These are phyloP conservation scores for Microglena sp. DNA, from an alignment of 139 green algal genomes.

Conservation along the genomic window DNA sequence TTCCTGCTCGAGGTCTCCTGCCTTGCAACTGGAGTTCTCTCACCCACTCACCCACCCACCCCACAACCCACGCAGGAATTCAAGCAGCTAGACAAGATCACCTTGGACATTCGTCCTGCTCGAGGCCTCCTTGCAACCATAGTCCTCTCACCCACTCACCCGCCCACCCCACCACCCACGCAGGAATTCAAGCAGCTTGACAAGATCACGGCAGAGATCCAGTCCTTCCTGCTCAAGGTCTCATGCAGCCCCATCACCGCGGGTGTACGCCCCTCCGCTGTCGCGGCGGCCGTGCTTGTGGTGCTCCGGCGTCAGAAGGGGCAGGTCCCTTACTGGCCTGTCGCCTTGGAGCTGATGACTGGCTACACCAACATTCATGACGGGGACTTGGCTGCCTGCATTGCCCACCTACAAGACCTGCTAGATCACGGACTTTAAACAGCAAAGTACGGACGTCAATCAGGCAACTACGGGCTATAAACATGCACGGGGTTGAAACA, in stretches of 20 bases:
- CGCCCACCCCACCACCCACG: no score
- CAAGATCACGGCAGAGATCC: slow-evolving; percentile 16
- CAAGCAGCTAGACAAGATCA: slow-evolving; percentile 18
- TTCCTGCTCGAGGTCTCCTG: slow-evolving; percentile 21
- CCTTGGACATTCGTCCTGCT: slow-evolving; percentile 25
- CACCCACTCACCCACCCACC: no score
- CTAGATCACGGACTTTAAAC: no score
- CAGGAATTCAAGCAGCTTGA: slow-evolving; percentile 24
- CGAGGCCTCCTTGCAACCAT: no score
- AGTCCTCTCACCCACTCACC: no score
- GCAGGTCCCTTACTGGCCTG: slow-evolving; percentile 45
- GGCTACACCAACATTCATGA: slow-evolving; percentile 10
- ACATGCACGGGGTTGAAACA: no score
- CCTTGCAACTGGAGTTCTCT: no score
- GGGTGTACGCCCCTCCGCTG: slow-evolving; percentile 18
- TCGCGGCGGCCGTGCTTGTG: slow-evolving; percentile 30
- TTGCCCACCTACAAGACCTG: slow-evolving; percentile 21
- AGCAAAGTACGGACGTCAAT: no score
- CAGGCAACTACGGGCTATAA: no score
- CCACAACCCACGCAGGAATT: no score
- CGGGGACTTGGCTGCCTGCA: slow-evolving; percentile 21
- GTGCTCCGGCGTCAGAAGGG: slow-evolving; percentile 30
- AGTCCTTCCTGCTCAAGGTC: slow-evolving; percentile 20
- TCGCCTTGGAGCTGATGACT: slow-evolving; percentile 35
- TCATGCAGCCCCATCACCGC: slow-evolving; percentile 18